Base-by-base conservation (phyloP, 1,284 basidiomycete species). In the Apiotrichum akiyoshidainum region DNA sequence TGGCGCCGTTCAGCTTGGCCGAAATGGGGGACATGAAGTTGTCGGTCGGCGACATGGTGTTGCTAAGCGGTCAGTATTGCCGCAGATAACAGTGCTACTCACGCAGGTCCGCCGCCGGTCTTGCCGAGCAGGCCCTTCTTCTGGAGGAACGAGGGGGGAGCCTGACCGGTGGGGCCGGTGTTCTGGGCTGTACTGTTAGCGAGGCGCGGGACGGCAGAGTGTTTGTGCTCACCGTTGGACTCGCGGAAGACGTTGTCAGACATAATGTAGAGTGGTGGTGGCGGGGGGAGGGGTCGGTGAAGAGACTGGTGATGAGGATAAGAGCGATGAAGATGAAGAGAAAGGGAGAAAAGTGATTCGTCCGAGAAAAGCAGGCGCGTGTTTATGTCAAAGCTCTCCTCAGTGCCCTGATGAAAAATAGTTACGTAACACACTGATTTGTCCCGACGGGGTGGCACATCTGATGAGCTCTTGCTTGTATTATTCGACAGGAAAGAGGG, bases 21-120 rank as follows among this genome's bases (percentile, higher is more conserved):
- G 90, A 88, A 73, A 86, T 85, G 1, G 92, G 92, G 4, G 91
- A 93, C 81, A 95, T 85, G 75, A 95, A 82, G 72, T 89, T 90
- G 75, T 96, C 92, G 12, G 92, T 94, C 9, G 92, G 92, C 26
- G 92, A 94, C 67, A 90, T 81, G 68, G 84, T 91, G 54, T 82
- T 83, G 13, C 69, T 73, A 54, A 34, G 44, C 26, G 49, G 14
- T 69, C 70, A 57, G 42, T 44, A 16, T 16, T 40, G 39, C 13
- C 12, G 49, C 26, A 4, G 46, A 2, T 10, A 21, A 31, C 5
- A 14, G 21, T 13, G 46, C 14, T 19, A 63, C 73, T 64, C 59
- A 70, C 69, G 63, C 68, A 47, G 65, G 48, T 13, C 19, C 54
- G 45, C 31, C 41, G 45, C 31, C 41, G 31, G 44, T 42, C 47